Evolutionary conservation across 371 early-diverging fungal genomes (phyloP).

Genomic region (Batrachochytrium dendrobatidis): DNA sequence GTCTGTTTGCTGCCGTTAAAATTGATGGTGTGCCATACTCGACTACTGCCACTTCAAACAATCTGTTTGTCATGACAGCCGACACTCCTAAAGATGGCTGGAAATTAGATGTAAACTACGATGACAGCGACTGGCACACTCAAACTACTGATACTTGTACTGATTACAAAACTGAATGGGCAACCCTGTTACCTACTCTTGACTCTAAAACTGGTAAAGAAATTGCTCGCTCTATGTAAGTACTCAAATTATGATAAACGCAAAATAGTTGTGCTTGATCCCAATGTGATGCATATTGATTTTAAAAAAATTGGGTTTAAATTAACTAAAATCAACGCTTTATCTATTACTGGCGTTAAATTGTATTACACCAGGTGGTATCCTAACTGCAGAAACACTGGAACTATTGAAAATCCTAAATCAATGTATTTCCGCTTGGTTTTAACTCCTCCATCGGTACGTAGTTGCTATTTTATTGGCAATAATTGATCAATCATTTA

Average conservation of each 20-base stretch:
- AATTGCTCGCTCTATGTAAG: not conserved
- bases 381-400: not conserved
- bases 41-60: conserved; percentile 1
- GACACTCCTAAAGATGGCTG: not conserved
- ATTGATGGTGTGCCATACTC: conserved; percentile 10
- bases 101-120: conserved; percentile 1
- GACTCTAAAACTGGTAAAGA: not conserved
- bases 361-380: too few species aligned
- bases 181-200: not conserved
- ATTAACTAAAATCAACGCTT: too few species aligned
- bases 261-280: too few species aligned
- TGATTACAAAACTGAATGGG: not conserved
- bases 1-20: conserved; percentile 8
- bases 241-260: too few species aligned
- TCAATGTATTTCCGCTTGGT: not conserved
- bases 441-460: too few species aligned
- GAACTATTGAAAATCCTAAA: not conserved
- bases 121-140: not conserved
- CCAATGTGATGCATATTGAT: too few species aligned
- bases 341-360: too few species aligned
- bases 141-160: not conserved
- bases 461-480: too few species aligned
- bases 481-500: too few species aligned
- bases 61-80: not conserved
- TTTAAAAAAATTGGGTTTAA: too few species aligned